These are phyloP conservation scores for Krasilnikovozyma curviuscula DNA, from an alignment of 768 basidiomycete species.

Conservation along the genomic window DNA sequence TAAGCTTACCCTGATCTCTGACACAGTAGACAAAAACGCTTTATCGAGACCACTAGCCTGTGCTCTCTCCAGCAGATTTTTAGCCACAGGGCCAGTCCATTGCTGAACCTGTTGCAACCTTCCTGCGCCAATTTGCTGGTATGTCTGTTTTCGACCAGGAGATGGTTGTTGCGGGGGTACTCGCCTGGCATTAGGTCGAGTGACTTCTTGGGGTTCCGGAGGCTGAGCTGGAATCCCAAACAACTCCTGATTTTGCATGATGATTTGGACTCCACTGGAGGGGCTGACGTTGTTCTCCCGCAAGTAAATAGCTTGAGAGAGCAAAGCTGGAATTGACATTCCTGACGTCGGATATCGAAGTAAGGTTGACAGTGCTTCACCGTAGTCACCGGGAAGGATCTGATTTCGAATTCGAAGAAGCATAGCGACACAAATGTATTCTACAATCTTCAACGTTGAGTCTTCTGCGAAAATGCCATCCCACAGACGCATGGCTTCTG, in stretches of 20 bases:
- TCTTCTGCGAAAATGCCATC: constrained; percentile 85
- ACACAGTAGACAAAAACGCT: constrained; percentile 23
- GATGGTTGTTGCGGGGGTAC: constrained; percentile 62
- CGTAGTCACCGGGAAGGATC: constrained; percentile 69
- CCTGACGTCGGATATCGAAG: constrained; percentile 59
- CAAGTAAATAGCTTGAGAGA: constrained; percentile 56
- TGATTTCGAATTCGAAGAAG: constrained; percentile 79
- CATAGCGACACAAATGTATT: constrained; percentile 87
- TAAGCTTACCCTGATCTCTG: constrained; percentile 24
- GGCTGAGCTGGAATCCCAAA: constrained; percentile 54
- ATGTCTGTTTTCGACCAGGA: constrained; percentile 61
- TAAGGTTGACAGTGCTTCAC: constrained; percentile 57
- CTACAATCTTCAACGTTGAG: constrained; percentile 51
- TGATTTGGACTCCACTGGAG: constrained; percentile 52
- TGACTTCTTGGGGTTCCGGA: constrained; percentile 31
- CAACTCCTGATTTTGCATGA: constrained; percentile 62
- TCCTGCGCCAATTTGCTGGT: constrained; percentile 22
- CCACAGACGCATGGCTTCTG: constrained; percentile 74
- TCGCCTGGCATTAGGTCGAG: constrained; percentile 39
- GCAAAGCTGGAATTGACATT: constrained; percentile 30
- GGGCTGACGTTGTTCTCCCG: constrained; percentile 49
- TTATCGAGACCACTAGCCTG: constrained; percentile 38
- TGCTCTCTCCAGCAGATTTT: constrained; percentile 23
- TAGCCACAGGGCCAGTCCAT: constrained; percentile 15
- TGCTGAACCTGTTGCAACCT: not conserved